A percentile compares a stretch with the other conserved stretches of the same genome.
Evolutionary conservation across 2,329 filamentous ascomycete species (phyloP).

Genomic region (Hortaea werneckii): DNA sequence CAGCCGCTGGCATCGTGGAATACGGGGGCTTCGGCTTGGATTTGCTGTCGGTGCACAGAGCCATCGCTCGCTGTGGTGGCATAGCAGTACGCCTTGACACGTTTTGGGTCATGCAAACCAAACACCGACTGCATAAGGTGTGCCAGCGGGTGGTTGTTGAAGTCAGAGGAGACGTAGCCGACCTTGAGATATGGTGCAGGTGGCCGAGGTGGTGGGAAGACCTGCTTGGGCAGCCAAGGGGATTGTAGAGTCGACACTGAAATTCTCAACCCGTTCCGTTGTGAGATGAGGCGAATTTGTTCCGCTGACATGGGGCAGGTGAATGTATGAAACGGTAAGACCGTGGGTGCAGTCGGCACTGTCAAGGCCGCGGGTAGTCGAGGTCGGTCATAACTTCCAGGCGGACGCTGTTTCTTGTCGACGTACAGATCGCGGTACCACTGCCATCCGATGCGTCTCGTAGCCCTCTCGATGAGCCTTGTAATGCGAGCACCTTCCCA

Average conservation of each 20-base stretch:
- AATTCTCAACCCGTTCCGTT: conserved; percentile 86
- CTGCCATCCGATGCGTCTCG: conserved; percentile 65
- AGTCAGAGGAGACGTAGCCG: conserved; percentile 95
- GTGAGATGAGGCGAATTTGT: conserved; percentile 87
- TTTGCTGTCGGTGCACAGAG: conserved; percentile 81
- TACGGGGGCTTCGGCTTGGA: conserved; percentile 81
- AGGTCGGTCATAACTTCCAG: conserved; percentile 58
- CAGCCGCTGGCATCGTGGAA: conserved; percentile 84
- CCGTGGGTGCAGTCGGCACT: conserved; percentile 80
- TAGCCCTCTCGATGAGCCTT: conserved; percentile 73
- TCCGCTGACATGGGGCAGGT: conserved; percentile 86
- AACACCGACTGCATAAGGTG: conserved; percentile 99
- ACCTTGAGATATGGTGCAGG: conserved; percentile 78
- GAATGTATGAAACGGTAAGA: conserved; percentile 95
- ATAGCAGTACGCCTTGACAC: conserved; percentile 84
- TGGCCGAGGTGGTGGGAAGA: conserved; percentile 76
- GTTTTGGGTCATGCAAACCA: conserved; percentile 66
- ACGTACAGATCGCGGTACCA: conserved; percentile 83
- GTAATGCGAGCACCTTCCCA: conserved; percentile 87
- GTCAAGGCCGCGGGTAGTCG: conserved; percentile 62
- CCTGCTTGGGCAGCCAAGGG: conserved; percentile 71
- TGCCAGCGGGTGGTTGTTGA: conserved; percentile 94
- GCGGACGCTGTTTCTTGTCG: conserved; percentile 45
- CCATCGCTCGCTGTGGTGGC: conserved; percentile 87
- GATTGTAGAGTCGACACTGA: conserved; percentile 80